Conservation (phyloP, 176 grass and related monocot species). For the Aegilops tauschii region DNA sequence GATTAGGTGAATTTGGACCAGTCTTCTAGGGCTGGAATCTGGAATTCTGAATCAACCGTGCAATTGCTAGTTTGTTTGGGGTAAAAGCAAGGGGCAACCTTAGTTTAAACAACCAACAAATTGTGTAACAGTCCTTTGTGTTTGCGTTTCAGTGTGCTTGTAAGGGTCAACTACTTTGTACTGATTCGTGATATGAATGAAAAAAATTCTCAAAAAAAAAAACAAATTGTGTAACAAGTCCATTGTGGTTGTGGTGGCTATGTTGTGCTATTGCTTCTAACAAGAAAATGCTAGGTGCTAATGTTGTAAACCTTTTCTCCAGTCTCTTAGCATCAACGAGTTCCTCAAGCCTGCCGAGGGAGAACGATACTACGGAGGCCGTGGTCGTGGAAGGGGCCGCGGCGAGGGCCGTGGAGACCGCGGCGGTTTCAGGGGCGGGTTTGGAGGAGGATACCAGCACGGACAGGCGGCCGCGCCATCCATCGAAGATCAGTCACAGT, state of each 20-base stretch:
- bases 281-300: not conserved
- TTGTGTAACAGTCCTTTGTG: not conserved
- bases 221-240: not conserved
- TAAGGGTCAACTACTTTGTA: too few species aligned
- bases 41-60: not conserved
- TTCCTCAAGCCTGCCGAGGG: conserved; percentile 87
- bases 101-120: not conserved
- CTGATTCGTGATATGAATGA: too few species aligned
- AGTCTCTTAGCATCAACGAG: conserved; percentile 84
- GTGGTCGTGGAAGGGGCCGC: conserved; percentile 63
- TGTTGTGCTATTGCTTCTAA: not conserved
- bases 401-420: conserved; percentile 49
- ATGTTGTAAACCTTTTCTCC: not conserved
- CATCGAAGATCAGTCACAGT: conserved; percentile 72
- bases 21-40: not conserved
- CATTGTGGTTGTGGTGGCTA: not conserved
- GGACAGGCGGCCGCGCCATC: conserved; percentile 39
- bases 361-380: conserved; percentile 55
- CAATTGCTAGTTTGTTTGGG: not conserved
- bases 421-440: conserved; percentile 51
- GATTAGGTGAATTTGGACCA: not conserved
- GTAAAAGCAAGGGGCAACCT: not conserved
- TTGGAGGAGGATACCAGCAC: conserved; percentile 32
- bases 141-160: too few species aligned
- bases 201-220: too few species aligned